Percentiles rank a stretch among this genome's conserved stretches.
These are phyloP conservation scores for Neckera pumila DNA, from an alignment of 225 moss, liverwort and hornwort genomes.

Conservation along the genomic window DNA sequence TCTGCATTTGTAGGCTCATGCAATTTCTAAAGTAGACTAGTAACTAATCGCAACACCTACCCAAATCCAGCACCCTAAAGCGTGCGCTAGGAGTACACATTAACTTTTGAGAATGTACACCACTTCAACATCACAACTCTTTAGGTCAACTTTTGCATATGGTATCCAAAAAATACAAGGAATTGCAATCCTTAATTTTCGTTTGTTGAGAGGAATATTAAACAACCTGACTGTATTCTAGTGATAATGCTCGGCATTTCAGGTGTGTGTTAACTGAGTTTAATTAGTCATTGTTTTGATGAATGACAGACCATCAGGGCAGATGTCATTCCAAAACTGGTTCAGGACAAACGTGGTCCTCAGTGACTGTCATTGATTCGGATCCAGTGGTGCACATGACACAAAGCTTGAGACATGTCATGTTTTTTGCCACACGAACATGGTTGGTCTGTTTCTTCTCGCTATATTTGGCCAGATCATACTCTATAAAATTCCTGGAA, in stretches of 20 bases:
- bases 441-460: background rate
- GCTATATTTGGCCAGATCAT: background rate
- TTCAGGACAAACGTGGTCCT: background rate
- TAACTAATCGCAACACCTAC: background rate
- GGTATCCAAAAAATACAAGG: background rate
- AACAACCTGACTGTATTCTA: background rate
- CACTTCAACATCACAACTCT: background rate
- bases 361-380: background rate
- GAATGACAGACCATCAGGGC: background rate
- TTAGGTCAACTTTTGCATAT: background rate
- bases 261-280: background rate
- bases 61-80: background rate
- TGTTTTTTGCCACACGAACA: background rate
- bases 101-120: background rate
- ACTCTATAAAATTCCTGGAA: background rate
- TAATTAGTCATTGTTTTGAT: background rate
- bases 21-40: background rate
- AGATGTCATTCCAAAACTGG: background rate
- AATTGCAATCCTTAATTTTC: background rate
- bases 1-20: background rate
- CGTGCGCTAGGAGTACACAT: background rate
- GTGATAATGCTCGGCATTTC: background rate
- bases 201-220: background rate
- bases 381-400: background rate
- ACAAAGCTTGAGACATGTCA: background rate